Base-by-base conservation (phyloP, 345 rosid genomes). In the Salix purpurea region DNA sequence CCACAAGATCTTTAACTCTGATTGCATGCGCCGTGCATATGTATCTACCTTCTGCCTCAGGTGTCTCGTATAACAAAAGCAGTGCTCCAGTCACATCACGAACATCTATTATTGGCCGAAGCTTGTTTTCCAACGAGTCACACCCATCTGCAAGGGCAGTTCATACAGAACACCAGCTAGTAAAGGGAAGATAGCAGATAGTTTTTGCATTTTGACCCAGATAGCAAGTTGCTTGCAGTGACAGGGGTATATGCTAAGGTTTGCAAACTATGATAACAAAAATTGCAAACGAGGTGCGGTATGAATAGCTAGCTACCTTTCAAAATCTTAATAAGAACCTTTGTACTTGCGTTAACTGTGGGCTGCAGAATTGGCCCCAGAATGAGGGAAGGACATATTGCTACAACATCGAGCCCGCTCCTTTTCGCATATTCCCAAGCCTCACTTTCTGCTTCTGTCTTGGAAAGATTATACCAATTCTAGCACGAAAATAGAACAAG, bases 401-500 rank as follows among this genome's bases (percentile, higher is more conserved):
- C 77, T 14, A 92, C 87, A 1, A 92, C 76, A 77, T 90, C 82
- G 42, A 94, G 88, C 39, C 91, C 91, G 14, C 37, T 82, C 72
- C 23, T 84, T 69, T 83, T 89, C 11, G 88, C 91, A 67, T 77
- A 94, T 39, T 87, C 91, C 24, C 89, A 73, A 77, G 96, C 97
- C 83, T 88, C 86, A 66, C 80, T 86, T 74, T 94, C 98, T 23
- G 97, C 97, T 85, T 76, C 83, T 66, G 95, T 88, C 79, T 92
- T 94, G 6, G 96, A 82, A 73, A 87, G 75, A 83, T 82, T 83
- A 79, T 94, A 92, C 97, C 96, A 89, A 23, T 88, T 88, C 97
- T 94, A 84, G 76, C 14, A 69, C 60, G 7, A 6, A 52, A 52
- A 52, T 21, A 52, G 11, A 52, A 52, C 10, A 6, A 9, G 23